phyloP scores from a whole-genome alignment of 2,329 filamentous ascomycete species.

The Colletotrichum acutatum region DNA sequence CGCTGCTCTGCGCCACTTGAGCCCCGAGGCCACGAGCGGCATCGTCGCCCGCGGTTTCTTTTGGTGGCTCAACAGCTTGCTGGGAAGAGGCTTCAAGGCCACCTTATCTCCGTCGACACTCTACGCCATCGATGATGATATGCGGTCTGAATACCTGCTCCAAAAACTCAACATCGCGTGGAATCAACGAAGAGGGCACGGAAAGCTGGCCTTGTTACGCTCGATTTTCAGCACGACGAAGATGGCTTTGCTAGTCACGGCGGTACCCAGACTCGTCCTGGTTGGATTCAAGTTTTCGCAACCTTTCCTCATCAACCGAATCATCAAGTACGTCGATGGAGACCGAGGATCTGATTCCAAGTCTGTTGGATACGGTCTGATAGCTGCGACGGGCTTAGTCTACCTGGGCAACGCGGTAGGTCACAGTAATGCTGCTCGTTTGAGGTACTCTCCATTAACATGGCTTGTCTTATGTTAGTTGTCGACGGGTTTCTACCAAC shows the following conservation, averaged over 20 bases:
- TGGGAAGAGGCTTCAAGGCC: slow-evolving; percentile 37
- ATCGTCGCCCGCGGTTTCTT: slow-evolving; percentile 46
- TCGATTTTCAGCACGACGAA: slow-evolving; percentile 41
- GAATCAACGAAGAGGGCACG: slow-evolving; percentile 37
- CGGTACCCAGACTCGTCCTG: slow-evolving; percentile 41
- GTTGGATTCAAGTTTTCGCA: slow-evolving; percentile 45
- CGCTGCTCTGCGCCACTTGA: not conserved
- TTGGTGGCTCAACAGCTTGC: slow-evolving; percentile 46
- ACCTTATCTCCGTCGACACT: slow-evolving; percentile 27
- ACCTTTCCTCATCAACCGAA: slow-evolving; percentile 39
- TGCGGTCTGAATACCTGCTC: slow-evolving; percentile 43
- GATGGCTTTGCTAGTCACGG: slow-evolving; percentile 45
- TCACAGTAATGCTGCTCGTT: not conserved
- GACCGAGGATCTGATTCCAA: slow-evolving; percentile 27
- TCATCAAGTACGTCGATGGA: slow-evolving; percentile 37
- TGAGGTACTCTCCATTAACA: not conserved
- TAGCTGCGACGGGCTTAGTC: slow-evolving; percentile 45
- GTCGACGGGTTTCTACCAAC: slow-evolving; percentile 46
- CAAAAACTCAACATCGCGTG: slow-evolving; percentile 38
- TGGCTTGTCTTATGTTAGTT: not conserved
- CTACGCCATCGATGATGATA: slow-evolving; percentile 40
- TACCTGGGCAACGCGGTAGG: slow-evolving; percentile 46
- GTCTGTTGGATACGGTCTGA: slow-evolving; percentile 45
- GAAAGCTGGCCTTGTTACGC: slow-evolving; percentile 40
- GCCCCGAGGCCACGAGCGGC: slow-evolving; percentile 35